Evolutionary conservation across 2,329 filamentous ascomycete genomes (phyloP), one percentile per base, ranked within the genome.

Genomic region (Pseudocercospora cruenta): DNA sequence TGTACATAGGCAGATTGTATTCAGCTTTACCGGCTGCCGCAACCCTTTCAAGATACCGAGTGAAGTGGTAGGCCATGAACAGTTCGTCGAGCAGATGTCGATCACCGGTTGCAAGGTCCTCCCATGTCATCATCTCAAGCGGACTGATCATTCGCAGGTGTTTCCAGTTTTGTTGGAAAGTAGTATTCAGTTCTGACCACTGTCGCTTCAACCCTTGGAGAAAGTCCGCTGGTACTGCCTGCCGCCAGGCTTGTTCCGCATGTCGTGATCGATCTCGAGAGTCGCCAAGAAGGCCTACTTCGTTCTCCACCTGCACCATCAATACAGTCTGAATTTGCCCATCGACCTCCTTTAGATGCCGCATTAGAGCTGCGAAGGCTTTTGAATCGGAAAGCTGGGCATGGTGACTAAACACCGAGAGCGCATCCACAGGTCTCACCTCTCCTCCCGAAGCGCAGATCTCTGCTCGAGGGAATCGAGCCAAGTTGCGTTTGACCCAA

Each of bases 221-320:
- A 8, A 82, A 69, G 1, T 81, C 76, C 6, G 70, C 49, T 0
- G 81, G 80, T 5, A 82, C 77, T 6, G 77, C 66, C 24, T 77
- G 67, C 3, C 63, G 62, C 68, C 85, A 86, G 0, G 70, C 76
- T 55, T 78, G 72, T 21, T 84, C 76, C 1, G 82, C 84, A 7
- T 71, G 70, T 2, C 71, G 70, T 3, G 78, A 82, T 2, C 80
- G 76, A 69, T 86, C 85, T 26, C 84, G 78, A 14, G 81, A 85
- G 69, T 86, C 84, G 0, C 84, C 83, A 0, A 86, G 74, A 0
- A 86, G 65, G 0, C 85, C 84, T 0, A 79, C 80, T 74, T 86
- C 84, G 49, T 87, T 87, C 72, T 87, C 82, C 16, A 87, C 84
- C 67, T 86, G 85, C 0, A 86, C 80, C 85, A 86, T 86, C 1